Base-by-base conservation (phyloP, 192 early-diverging fungal species). In the Coemansia sp. region DNA sequence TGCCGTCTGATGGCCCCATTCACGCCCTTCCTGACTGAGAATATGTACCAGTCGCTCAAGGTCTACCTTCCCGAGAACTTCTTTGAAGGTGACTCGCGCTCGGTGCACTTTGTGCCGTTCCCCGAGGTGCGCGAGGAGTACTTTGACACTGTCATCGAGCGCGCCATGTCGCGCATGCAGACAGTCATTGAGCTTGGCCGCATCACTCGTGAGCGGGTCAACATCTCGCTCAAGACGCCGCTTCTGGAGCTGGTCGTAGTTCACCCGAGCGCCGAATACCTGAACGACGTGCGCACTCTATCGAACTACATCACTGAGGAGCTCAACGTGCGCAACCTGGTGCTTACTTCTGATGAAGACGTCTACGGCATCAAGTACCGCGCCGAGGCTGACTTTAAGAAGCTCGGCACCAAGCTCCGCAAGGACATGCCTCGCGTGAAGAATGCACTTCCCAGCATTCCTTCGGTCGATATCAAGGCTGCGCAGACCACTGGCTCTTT, bases 1-100 rank as follows among this genome's bases (percentile, higher is more conserved):
- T 90, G 90, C 70, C 88, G 86, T 36, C 87, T 91, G 77, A 98
- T 99, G 97, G 55, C 55, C 0, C 92, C 97, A 21, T 99, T 98
- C 84, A 96, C 96, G 45, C 97, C 97, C 14, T 98, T 94, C 90
- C 86, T 99, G 77, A 89, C 93, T 27, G 97, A 99, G 85, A 94
- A 85, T 78, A 97, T 97, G 92, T 99, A 97, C 87, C 95, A 98
- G 85, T 91, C 90, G 45, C 86, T 99, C 65, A 92, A 90, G 78
- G 87, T 53, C 32, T 94, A 90, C 68, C 58, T 94, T 67, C 91
- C 92, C 4, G 70, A 80, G 55, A 72, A 80, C 64, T 73, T 68
- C 69, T 84, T 80, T 57, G 73, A 79, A 42, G 87, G 82, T 32
- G 95, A 99, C 73, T 85, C 87, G 46, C 90, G 93, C 55, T 94